Evolutionary conservation across 768 basidiomycete species (phyloP).

Genomic region (Mycena maculata): DNA sequence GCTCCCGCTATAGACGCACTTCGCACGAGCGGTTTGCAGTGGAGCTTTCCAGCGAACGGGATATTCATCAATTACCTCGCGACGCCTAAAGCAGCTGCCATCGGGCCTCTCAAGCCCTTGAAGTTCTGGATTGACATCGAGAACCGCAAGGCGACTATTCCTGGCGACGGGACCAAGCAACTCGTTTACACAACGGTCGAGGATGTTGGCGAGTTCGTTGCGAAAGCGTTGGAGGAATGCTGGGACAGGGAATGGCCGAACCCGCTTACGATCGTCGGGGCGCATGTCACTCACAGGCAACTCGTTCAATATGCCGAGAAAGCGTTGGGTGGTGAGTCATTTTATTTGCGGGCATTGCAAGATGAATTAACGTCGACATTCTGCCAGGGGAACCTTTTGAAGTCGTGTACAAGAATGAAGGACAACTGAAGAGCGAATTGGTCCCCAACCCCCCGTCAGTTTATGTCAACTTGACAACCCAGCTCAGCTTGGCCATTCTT

Average conservation of each 20-base stretch:
- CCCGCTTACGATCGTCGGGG: slow-evolving; percentile 2
- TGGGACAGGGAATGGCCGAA: neutral
- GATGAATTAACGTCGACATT: neutral
- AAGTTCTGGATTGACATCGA: slow-evolving; percentile 17
- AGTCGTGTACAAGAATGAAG: neutral
- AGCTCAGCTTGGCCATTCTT: slow-evolving; percentile 9
- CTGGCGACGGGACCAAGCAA: slow-evolving; percentile 3
- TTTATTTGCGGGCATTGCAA: neutral
- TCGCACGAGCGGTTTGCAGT: neutral
- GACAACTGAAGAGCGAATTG: neutral
- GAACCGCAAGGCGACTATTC: slow-evolving; percentile 12
- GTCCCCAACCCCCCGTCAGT: slow-evolving; percentile 4
- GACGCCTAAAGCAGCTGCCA: neutral
- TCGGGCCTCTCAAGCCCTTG: slow-evolving; percentile 1
- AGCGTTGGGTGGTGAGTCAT: slow-evolving; percentile 7
- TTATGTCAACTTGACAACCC: slow-evolving; percentile 9
- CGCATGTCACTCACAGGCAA: neutral
- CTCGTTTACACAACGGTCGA: slow-evolving; percentile 1
- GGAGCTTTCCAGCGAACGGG: slow-evolving; percentile 4
- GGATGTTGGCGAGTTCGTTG: slow-evolving; percentile 12
- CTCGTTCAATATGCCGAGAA: slow-evolving; percentile 2
- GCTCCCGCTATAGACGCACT: slow-evolving; percentile 4
- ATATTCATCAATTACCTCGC: slow-evolving; percentile 18
- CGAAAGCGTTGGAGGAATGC: slow-evolving; percentile 5
- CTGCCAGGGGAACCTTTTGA: neutral